phyloP scores from a whole-genome alignment of 441 rosid species.

The Aquilaria agallochum region DNA sequence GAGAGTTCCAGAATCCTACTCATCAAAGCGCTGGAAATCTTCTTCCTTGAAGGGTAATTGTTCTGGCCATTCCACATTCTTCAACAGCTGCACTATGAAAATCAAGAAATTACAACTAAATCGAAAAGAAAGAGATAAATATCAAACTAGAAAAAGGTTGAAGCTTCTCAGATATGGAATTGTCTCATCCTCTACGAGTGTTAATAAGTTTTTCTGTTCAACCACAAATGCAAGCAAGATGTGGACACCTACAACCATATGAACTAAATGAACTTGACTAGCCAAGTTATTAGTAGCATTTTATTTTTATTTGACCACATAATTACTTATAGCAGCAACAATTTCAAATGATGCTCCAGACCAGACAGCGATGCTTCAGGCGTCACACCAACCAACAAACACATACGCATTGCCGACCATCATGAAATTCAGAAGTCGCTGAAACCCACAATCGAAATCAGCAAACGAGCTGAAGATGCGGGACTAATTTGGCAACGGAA shows the following conservation, averaged over 20 bases:
- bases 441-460: conserved; percentile 16
- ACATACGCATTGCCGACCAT: background rate
- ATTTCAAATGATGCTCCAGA: too few species aligned
- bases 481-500: conserved; percentile 1
- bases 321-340: too few species aligned
- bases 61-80: conserved; percentile 83
- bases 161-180: background rate
- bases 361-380: too few species aligned
- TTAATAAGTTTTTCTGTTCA: too few species aligned
- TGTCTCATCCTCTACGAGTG: too few species aligned
- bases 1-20: conserved; percentile 32
- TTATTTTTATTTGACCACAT: too few species aligned
- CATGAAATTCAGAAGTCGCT: background rate
- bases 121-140: conserved; percentile 1
- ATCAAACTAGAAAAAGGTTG: conserved; percentile 3
- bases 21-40: conserved; percentile 89
- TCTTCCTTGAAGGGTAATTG: conserved; percentile 84
- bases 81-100: conserved; percentile 44
- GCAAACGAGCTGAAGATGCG: background rate
- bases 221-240: too few species aligned
- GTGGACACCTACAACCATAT: too few species aligned
- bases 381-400: background rate
- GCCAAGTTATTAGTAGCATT: too few species aligned
- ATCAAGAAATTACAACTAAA: conserved; percentile 11
- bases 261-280: too few species aligned